phyloP scores from a whole-genome alignment of 2,329 filamentous ascomycete species.

The Pseudogymnoascus sp. region DNA sequence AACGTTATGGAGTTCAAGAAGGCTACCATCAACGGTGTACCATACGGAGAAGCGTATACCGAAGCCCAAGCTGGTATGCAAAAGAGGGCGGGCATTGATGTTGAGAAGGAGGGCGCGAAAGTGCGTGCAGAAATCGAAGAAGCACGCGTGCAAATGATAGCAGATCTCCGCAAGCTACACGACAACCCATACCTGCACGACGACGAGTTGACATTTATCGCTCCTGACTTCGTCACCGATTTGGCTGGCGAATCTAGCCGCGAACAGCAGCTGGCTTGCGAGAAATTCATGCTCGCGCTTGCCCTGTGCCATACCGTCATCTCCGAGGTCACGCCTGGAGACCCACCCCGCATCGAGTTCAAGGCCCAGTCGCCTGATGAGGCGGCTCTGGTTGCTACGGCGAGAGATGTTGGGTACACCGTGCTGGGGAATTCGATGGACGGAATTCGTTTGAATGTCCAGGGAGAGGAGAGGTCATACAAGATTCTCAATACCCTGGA shows the following conservation, averaged over 20 bases:
- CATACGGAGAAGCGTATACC: slow-evolving; percentile 95
- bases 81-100: slow-evolving; percentile 78
- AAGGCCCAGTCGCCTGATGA: slow-evolving; percentile 97
- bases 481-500: slow-evolving; percentile 89
- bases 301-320: slow-evolving; percentile 95
- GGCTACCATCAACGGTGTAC: slow-evolving; percentile 85
- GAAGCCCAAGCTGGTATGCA: slow-evolving; percentile 96
- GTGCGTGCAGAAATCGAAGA: slow-evolving; percentile 71
- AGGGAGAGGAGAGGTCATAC: slow-evolving; percentile 79
- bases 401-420: slow-evolving; percentile 90
- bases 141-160: slow-evolving; percentile 66
- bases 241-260: slow-evolving; percentile 68
- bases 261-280: slow-evolving; percentile 69
- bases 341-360: slow-evolving; percentile 84
- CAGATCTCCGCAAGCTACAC: slow-evolving; percentile 66
- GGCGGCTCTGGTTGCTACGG: slow-evolving; percentile 89
- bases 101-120: slow-evolving; percentile 68
- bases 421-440: slow-evolving; percentile 75
- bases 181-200: slow-evolving; percentile 88
- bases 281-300: slow-evolving; percentile 89
- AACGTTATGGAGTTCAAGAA: slow-evolving; percentile 99
- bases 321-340: slow-evolving; percentile 77
- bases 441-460: slow-evolving; percentile 75
- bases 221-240: slow-evolving; percentile 81
- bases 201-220: slow-evolving; percentile 84